Evolutionary conservation across 495 filamentous ascomycete species (phyloP), one percentile per base, ranked within the genome.

Genomic region (Xylaria sp.): DNA sequence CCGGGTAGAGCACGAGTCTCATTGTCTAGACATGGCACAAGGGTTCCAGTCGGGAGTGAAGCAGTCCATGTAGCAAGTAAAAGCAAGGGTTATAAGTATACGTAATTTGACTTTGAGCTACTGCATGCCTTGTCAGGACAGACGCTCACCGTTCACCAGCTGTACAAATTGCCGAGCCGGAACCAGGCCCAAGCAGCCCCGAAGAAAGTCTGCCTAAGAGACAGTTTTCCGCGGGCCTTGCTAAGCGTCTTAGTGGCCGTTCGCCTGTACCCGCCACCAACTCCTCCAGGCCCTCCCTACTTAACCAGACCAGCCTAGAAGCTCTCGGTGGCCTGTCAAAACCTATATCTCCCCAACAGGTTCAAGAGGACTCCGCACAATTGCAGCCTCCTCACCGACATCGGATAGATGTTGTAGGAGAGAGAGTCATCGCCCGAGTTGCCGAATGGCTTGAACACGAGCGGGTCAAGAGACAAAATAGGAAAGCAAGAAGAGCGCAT

Each of bases 371-470:
- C 11, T 71, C 76, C 26, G 66, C 67, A 41, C 76, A 74, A 12
- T 74, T 70, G 41, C 69, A 71, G 37, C 79, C 78, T 17, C 75
- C 79, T 61, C 77, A 81, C 43, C 78, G 78, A 7, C 78, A 83
- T 69, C 76, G 78, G 12, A 72, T 81, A 63, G 82, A 86, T 63
- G 69, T 79, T 37, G 70, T 77, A 61, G 80, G 80, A 55, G 83
- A 88, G 73, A 85, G 80, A 66, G 81, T 97, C 7, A 77, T 95
- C 48, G 84, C 87, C 52, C 92, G 95, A 76, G 89, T 97, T 29
- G 83, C 85, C 26, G 89, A 91, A 69, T 97, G 94, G 94, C 83
- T 97, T 50, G 86, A 93, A 65, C 86, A 88, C 52, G 93, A 97
- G 78, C 92, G 91, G 79, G 77, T 82, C 35, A 93, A 90, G 78